A percentile compares a stretch with the other conserved stretches of the same genome.
phyloP scores from a whole-genome alignment of 129 eudicot genomes.

The Silybum marianum region DNA sequence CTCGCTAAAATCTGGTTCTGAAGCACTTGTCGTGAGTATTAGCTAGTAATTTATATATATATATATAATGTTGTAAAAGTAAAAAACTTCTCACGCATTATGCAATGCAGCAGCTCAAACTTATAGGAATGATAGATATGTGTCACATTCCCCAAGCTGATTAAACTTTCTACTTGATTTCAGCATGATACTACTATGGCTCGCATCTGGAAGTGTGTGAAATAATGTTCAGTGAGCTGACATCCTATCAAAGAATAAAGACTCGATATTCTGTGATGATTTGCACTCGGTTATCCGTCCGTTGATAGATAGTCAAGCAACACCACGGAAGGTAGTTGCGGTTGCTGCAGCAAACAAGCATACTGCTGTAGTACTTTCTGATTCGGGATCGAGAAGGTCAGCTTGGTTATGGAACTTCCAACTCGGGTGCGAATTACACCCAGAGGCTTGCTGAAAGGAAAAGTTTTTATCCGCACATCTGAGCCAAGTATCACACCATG shows the following conservation, averaged over 20 bases:
- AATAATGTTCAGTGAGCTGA: no score
- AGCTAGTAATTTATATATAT: no score
- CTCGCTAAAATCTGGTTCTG: no score
- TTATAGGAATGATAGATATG: no score
- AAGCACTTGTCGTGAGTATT: no score
- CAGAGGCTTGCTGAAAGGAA: constrained; percentile 96
- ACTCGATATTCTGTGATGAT: background rate
- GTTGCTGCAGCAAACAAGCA: constrained; percentile 99
- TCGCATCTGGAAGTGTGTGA: no score
- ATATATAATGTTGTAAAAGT: no score
- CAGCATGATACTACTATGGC: no score
- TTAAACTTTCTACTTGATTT: no score
- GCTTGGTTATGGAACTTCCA: constrained; percentile 98
- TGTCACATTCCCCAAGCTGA: no score
- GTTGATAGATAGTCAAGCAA: constrained; percentile 84
- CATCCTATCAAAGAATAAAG: background rate
- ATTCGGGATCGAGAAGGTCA: constrained; percentile 94
- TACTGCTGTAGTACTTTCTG: constrained; percentile 94
- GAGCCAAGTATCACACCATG: constrained; percentile 93
- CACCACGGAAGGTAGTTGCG: constrained; percentile 93
- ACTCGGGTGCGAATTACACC: constrained; percentile 83
- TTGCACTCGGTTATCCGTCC: constrained; percentile 90
- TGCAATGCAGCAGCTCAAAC: no score
- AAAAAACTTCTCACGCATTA: no score
- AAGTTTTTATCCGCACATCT: constrained; percentile 53